Base-by-base conservation (phyloP, 192 early-diverging fungal genomes). In the Podila epicladia region DNA sequence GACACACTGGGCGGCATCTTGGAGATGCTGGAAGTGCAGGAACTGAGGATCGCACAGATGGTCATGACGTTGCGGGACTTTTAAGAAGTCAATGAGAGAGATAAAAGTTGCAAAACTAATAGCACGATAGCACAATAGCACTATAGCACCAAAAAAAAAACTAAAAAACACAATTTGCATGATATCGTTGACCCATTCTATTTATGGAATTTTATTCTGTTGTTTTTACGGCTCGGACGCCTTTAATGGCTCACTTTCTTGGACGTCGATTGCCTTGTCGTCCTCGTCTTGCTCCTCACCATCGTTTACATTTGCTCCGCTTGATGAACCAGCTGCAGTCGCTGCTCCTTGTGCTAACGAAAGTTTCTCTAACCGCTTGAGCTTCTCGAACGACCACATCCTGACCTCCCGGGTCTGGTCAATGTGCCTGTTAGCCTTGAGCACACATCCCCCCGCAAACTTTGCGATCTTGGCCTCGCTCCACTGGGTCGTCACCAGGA, bases 11-110 rank as follows among this genome's bases (percentile, higher is more conserved):
- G 83, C 13, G 69, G 73, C 2, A 67, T 85, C 20, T 59, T 87
- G n/a, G 83, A 87, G 31, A 69, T 73, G 69, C 72, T 93, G 41
- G 86, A 89, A 58, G 70, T 87, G 0, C 84, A 84, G 28, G 86
- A 82, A 58, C 22, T 71, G n/a, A 62, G 87, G 58, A 37, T 88
- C 9, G 87, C 84, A 58, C 62, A 70, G 33, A 82, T 86, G 78
- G 69, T 86, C 7, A 68, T 85, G 70, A 82, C 77, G 15, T 37
- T 86, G 26, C 69, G 84, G 45, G 87, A 88, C n/a, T 85, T 82
- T 63, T 88, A 45, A 45, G 13, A 2, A 17, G 15, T 17, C 9
- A 29, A 29, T 29, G 29, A 2, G 29, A 29, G 29, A 29, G 29
- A 29, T n/a, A 3, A 29, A 29, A 29, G 29, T 29, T 22, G 24